Conservation (phyloP, 2,329 filamentous ascomycete genomes). For the Waltergamsia citrina region DNA sequence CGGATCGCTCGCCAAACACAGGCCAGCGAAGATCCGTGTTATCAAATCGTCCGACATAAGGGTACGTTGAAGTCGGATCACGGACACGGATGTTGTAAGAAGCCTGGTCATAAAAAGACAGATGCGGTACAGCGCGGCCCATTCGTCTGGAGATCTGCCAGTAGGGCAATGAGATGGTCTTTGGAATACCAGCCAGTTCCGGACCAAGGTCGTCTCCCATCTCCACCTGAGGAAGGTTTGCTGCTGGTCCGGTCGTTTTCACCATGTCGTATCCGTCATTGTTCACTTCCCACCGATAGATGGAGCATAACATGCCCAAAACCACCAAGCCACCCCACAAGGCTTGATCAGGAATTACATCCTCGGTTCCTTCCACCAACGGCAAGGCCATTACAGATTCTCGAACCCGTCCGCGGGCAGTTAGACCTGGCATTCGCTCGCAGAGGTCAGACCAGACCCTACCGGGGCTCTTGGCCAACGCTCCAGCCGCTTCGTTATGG, state of each 20-base stretch:
- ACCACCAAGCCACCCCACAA: constrained; percentile 43
- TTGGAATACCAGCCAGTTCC: constrained; percentile 37
- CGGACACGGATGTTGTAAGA: constrained; percentile 42
- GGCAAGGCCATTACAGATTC: constrained; percentile 38
- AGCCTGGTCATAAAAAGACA: constrained; percentile 43
- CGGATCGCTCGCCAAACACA: constrained; percentile 40
- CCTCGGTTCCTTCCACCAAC: constrained; percentile 35
- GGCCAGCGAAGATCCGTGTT: constrained; percentile 45
- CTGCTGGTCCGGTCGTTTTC: constrained; percentile 18
- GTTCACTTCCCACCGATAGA: constrained; percentile 42
- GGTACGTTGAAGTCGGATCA: constrained; percentile 35
- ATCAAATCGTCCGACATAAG: constrained; percentile 41
- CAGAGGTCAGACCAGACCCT: constrained; percentile 45
- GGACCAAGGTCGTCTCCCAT: constrained; percentile 42
- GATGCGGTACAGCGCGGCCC: constrained; percentile 40
- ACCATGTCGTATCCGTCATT: constrained; percentile 43
- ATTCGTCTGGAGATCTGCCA: constrained; percentile 39
- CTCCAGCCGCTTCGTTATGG: constrained; percentile 36
- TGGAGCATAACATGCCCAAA: constrained; percentile 41
- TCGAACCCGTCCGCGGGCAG: constrained; percentile 37
- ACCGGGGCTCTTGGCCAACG: constrained; percentile 35
- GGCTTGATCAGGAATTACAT: constrained; percentile 39
- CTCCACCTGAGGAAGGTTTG: constrained; percentile 24
- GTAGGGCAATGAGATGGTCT: constrained; percentile 37
- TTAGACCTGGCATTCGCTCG: constrained; percentile 42